Evolutionary conservation across 164 flowering plant species (phyloP).

Genomic region (Protea cynaroides): DNA sequence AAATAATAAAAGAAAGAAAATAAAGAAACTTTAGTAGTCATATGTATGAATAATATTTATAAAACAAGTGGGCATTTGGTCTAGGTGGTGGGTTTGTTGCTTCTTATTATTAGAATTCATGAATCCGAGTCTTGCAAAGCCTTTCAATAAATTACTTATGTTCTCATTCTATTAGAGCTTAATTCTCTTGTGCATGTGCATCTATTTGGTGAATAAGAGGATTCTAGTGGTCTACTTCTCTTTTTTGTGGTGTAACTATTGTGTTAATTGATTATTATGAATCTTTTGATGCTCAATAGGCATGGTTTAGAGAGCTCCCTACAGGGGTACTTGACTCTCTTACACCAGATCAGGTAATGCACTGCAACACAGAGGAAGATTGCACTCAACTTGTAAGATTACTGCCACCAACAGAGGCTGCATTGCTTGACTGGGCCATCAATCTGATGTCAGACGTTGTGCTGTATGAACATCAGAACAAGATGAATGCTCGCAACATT

Average conservation of each 20-base stretch:
- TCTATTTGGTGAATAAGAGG: too few species aligned
- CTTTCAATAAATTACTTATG: neutral
- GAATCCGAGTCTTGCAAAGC: too few species aligned
- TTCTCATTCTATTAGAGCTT: neutral
- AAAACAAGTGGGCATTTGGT: too few species aligned
- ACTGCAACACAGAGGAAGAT: slow-evolving; percentile 84
- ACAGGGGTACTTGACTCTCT: slow-evolving; percentile 85
- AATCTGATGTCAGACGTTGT: slow-evolving; percentile 95
- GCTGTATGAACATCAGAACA: slow-evolving; percentile 65
- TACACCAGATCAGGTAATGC: slow-evolving; percentile 88
- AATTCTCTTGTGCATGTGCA: too few species aligned
- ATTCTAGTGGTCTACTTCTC: neutral
- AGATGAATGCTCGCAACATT: slow-evolving; percentile 94
- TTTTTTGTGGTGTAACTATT: neutral
- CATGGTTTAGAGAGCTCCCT: slow-evolving; percentile 98
- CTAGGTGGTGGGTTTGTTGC: too few species aligned
- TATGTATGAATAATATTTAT: too few species aligned
- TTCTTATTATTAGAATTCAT: too few species aligned
- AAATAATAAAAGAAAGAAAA: too few species aligned
- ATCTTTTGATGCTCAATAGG: slow-evolving; percentile 31
- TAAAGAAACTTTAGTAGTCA: too few species aligned
- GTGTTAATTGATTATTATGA: neutral
- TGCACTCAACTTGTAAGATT: slow-evolving; percentile 46
- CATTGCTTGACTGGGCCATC: slow-evolving; percentile 91
- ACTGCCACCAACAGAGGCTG: slow-evolving; percentile 78